phyloP scores from a whole-genome alignment of 768 basidiomycete species.

The Tylopilus balloui region DNA sequence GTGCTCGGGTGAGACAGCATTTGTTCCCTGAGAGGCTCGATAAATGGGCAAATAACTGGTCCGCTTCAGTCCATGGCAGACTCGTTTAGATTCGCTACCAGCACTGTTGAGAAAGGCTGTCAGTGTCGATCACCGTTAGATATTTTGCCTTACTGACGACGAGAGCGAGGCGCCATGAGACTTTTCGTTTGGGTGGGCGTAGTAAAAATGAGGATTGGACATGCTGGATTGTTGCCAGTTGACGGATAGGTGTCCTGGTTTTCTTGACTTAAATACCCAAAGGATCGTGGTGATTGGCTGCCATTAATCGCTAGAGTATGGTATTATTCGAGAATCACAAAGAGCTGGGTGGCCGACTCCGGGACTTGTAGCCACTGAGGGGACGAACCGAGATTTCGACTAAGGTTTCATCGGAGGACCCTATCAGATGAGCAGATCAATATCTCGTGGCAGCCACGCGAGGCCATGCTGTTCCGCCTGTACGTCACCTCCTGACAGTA shows the following conservation, averaged over 20 bases:
- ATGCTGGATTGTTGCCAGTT: slow-evolving; percentile 1
- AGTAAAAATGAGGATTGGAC: not conserved
- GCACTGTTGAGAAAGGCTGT: slow-evolving; percentile 7
- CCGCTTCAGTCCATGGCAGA: not conserved
- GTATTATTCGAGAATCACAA: not conserved
- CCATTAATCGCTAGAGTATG: slow-evolving; percentile 3
- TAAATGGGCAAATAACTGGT: not conserved
- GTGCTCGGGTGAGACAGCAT: not conserved
- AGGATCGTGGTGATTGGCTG: slow-evolving; percentile 8
- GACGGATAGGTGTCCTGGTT: not conserved
- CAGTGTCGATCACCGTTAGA: not conserved
- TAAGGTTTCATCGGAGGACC: not conserved
- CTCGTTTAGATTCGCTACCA: not conserved
- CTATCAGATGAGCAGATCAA: not conserved
- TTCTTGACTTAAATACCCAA: slow-evolving; percentile 9
- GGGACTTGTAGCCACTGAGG: not conserved
- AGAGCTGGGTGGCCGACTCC: slow-evolving; percentile 5
- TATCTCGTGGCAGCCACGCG: slow-evolving; percentile 20
- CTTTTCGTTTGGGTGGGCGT: not conserved
- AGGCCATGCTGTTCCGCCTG: slow-evolving; percentile 11
- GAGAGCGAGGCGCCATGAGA: not conserved
- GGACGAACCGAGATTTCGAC: not conserved
- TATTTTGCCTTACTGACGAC: slow-evolving; percentile 11
- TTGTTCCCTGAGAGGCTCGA: not conserved
- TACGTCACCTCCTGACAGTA: slow-evolving; percentile 2